Conservation (phyloP, 2,329 filamentous ascomycete species). For the Beauveria medogensis region DNA sequence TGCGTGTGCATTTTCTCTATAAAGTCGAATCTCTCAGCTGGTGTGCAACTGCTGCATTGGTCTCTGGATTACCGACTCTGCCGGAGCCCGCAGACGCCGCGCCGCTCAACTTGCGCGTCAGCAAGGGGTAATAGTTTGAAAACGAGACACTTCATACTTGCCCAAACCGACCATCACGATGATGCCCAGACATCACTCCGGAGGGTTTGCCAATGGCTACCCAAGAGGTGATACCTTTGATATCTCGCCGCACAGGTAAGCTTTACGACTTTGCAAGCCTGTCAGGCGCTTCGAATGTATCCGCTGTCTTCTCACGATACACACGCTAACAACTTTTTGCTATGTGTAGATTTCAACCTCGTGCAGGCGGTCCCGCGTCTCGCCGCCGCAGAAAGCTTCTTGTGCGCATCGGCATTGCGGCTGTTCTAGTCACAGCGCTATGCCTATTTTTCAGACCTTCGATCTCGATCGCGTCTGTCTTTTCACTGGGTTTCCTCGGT, state of each 20-base stretch:
- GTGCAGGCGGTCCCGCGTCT: slow-evolving; percentile 61
- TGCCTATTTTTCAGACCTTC: slow-evolving; percentile 69
- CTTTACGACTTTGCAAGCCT: slow-evolving; percentile 1
- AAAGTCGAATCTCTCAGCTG: neutral
- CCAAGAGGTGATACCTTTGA: slow-evolving; percentile 71
- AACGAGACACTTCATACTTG: neutral
- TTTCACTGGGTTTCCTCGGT: slow-evolving; percentile 63
- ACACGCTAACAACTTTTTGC: slow-evolving; percentile 1
- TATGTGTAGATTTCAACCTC: slow-evolving; percentile 69
- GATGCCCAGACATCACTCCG: slow-evolving; percentile 75
- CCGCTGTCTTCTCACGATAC: neutral
- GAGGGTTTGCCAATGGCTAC: slow-evolving; percentile 77
- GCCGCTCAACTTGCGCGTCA: slow-evolving; percentile 8
- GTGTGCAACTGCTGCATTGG: neutral
- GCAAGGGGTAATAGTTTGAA: slow-evolving; percentile 8
- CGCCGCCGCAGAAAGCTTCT: slow-evolving; percentile 68
- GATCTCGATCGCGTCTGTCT: slow-evolving; percentile 51
- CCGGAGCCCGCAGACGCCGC: neutral
- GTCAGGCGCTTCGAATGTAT: neutral
- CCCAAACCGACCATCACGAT: slow-evolving; percentile 42
- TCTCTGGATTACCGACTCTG: neutral
- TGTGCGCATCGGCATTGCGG: slow-evolving; percentile 53
- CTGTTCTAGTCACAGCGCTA: slow-evolving; percentile 55
- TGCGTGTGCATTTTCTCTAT: neutral
- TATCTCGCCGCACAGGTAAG: slow-evolving; percentile 82